Conservation (phyloP, 2,329 filamentous ascomycete genomes). For the Cordyceps farinosa region DNA sequence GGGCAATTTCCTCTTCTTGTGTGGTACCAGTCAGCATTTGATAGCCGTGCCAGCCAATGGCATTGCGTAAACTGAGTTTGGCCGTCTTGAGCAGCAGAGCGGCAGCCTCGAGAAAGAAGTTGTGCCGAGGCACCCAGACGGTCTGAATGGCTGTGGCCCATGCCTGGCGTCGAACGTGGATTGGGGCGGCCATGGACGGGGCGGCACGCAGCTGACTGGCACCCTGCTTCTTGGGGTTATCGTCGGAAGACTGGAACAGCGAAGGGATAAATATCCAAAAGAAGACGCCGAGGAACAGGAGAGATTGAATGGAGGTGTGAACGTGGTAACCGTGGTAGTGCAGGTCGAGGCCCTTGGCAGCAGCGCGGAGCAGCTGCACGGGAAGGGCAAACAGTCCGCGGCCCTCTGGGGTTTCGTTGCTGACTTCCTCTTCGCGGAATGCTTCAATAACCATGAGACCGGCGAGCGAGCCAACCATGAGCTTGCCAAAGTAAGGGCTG, state of each 20-base stretch:
- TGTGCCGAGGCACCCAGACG: conserved; percentile 85
- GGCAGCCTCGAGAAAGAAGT: conserved; percentile 79
- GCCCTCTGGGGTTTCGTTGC: conserved; percentile 60
- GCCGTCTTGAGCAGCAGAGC: conserved; percentile 75
- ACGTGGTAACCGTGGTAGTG: conserved; percentile 53
- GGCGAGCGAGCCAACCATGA: conserved; percentile 90
- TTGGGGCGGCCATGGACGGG: conserved; percentile 74
- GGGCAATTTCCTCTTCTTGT: conserved; percentile 78
- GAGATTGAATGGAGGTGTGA: conserved; percentile 50
- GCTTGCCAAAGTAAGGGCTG: conserved; percentile 62
- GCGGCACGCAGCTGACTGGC: conserved; percentile 47
- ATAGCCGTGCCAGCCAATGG: conserved; percentile 74
- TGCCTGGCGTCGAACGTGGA: conserved; percentile 79
- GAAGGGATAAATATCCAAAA: conserved; percentile 55
- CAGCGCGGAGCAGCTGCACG: conserved; percentile 50
- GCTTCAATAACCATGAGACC: conserved; percentile 91
- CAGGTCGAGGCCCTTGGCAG: conserved; percentile 48
- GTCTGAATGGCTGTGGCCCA: conserved; percentile 93
- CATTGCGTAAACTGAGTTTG: conserved; percentile 75
- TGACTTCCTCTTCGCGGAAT: conserved; percentile 62
- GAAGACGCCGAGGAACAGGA: conserved; percentile 50
- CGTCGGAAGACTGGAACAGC: conserved; percentile 41
- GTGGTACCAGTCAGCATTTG: conserved; percentile 75
- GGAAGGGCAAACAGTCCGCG: conserved; percentile 66
- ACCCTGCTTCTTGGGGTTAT: conserved; percentile 52